Evolutionary conservation across 179 eudicot genomes (phyloP), one percentile per base, ranked within the genome.

Genomic region (Silene noctiflora): DNA sequence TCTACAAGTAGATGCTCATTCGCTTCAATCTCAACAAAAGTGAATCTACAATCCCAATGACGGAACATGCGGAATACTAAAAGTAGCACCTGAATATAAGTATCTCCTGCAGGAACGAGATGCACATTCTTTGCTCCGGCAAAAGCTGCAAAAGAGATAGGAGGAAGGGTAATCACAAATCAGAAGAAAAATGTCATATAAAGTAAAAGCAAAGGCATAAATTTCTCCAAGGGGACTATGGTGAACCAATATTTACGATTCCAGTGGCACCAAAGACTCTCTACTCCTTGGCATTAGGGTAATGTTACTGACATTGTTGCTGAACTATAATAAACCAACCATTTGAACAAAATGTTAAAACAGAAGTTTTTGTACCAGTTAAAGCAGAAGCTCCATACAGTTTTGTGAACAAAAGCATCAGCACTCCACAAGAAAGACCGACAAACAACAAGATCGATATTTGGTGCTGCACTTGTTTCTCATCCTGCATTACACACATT

Each of bases 381-480:
- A 95, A 80, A 73, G 91, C 91, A 94, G 85, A 79, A 69, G 85
- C 82, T 71, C 97, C 99, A 65, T 72, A 82, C 31, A 87, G 75
- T 72, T 81, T 91, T 8, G 97, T 91, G 53, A 82, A 87, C 39
- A 89, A 73, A 78, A 95, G 80, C 97, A 95, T 93, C 66, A 87
- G 21, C 70, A 85, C 64, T 17, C 99, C 99, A 83, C 97, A 83
- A 76, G 85, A 72, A 63, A 95, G 79, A 39, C 96, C 99, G 83
- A 91, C 82, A 83, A 88, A 93, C 80, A 95, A 83, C 89, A 95
- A 91, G 72, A 85, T 83, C 25, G 99, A 95, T 85, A 95, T 93
- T 79, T 93, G 95, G 80, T 93, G 97, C 80, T 93, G 97, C 78
- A 93, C 99, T 89, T 86, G 89, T 70, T 83, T 83, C 83, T 89